phyloP scores from a whole-genome alignment of 306 rosid species.

The Castanea mollissima region DNA sequence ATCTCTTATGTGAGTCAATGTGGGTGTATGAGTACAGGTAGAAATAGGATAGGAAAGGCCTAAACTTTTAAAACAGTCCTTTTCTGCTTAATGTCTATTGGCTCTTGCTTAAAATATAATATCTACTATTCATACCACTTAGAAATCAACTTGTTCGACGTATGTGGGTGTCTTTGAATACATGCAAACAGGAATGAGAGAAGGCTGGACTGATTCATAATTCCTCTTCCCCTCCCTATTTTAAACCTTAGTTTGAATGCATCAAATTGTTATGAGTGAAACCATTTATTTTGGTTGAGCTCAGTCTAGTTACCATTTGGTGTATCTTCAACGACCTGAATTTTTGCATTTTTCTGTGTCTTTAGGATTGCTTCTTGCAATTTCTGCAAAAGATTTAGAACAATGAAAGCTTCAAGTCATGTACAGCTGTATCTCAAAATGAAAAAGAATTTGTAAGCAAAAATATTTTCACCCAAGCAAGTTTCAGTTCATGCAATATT shows the following conservation, averaged over 20 bases:
- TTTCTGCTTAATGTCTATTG: background rate
- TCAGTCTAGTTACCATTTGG: slow-evolving; percentile 51
- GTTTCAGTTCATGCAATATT: background rate
- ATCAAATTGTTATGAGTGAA: background rate
- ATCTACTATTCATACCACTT: background rate
- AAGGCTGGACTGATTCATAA: background rate
- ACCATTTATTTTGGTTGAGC: background rate
- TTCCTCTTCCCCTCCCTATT: background rate
- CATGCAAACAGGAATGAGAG: background rate
- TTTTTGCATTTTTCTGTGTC: slow-evolving; percentile 82
- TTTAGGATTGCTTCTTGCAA: slow-evolving; percentile 72
- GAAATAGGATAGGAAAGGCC: background rate
- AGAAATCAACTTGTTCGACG: background rate
- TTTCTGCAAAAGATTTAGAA: slow-evolving; percentile 36
- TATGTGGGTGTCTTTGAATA: background rate
- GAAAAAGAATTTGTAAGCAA: background rate
- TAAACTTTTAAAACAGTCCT: background rate
- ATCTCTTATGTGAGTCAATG: background rate
- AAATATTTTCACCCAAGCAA: background rate
- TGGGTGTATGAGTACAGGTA: background rate
- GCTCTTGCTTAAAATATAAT: background rate
- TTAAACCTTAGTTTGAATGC: background rate
- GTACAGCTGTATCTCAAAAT: slow-evolving; percentile 5
- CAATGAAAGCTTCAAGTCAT: background rate
- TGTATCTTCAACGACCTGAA: slow-evolving; percentile 59